These are phyloP conservation scores for Sugiyamaella valdiviana DNA, from an alignment of 805 yeast species.

Conservation along the genomic window DNA sequence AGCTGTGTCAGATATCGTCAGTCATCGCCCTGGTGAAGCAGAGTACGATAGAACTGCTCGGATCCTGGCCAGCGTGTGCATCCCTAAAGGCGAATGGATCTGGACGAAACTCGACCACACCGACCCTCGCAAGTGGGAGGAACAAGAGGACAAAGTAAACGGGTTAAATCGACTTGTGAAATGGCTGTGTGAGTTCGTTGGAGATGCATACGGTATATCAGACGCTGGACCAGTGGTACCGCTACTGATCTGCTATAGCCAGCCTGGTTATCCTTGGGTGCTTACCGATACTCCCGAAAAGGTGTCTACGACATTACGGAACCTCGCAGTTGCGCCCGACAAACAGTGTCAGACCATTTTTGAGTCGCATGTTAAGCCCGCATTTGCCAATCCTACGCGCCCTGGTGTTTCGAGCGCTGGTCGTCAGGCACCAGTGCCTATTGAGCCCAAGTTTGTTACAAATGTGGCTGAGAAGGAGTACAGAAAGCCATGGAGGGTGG, in stretches of 20 bases:
- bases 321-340: neutral
- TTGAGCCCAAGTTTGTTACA: neutral
- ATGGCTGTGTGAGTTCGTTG: neutral
- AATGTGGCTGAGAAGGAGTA: constrained; percentile 3
- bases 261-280: constrained; percentile 5
- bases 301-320: neutral
- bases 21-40: neutral
- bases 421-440: neutral
- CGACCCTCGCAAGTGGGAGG: constrained; percentile 1
- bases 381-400: constrained; percentile 2
- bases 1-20: neutral
- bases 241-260: neutral
- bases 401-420: constrained; percentile 5
- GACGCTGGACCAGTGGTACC: neutral
- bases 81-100: constrained; percentile 10
- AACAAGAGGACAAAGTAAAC: constrained; percentile 1
- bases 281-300: neutral
- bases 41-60: neutral
- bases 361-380: constrained; percentile 2
- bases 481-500: constrained; percentile 11
- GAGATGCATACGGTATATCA: neutral
- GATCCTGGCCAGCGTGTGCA: neutral
- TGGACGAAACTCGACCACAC: constrained; percentile 8
- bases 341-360: neutral
- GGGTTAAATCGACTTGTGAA: neutral